phyloP scores from a whole-genome alignment of 306 rosid species.

The Cicer cuneatum region DNA sequence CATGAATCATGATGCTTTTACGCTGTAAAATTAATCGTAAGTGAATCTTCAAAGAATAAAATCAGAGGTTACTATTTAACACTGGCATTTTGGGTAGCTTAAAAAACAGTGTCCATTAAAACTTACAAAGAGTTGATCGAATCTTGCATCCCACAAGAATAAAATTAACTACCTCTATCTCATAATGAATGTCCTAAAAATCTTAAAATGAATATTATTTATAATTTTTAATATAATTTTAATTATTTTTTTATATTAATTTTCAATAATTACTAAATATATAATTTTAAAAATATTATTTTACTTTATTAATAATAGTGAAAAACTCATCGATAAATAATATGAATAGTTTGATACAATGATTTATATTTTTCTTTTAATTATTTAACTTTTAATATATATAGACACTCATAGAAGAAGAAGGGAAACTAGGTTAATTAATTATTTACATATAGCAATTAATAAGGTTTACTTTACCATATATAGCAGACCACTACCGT shows the following conservation, averaged over 20 bases:
- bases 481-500: constrained; percentile 8
- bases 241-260: too few relatives aligned
- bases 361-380: too few relatives aligned
- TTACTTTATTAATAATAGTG: too few relatives aligned
- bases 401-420: too few relatives aligned
- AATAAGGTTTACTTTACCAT: not conserved
- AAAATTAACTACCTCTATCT: not conserved
- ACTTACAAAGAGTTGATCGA: constrained; percentile 10
- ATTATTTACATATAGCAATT: constrained; percentile 27
- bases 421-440: not conserved
- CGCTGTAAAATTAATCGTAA: constrained; percentile 27
- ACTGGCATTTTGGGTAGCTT: not conserved
- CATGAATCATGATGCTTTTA: constrained; percentile 41
- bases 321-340: too few relatives aligned
- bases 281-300: too few relatives aligned
- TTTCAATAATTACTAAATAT: too few relatives aligned
- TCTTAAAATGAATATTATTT: too few relatives aligned
- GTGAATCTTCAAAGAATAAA: constrained; percentile 36
- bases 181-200: too few relatives aligned
- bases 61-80: constrained; percentile 24
- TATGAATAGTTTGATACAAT: too few relatives aligned
- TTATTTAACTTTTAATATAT: too few relatives aligned
- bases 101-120: constrained; percentile 18
- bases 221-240: too few relatives aligned
- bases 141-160: not conserved